Conservation (phyloP, 169 alveolate genomes). For the Cryptosporidium sp. region DNA sequence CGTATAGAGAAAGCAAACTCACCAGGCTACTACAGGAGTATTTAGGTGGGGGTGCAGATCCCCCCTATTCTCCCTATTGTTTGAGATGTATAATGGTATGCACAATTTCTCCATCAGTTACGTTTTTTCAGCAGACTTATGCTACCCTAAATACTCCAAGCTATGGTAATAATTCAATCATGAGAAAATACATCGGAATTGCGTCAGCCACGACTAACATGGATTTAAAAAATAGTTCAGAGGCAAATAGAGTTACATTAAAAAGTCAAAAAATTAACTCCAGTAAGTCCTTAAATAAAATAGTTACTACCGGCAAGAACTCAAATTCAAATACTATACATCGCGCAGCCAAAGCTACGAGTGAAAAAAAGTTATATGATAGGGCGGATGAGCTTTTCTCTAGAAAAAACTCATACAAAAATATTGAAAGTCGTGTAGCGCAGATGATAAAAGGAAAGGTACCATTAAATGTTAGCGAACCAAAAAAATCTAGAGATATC, state of each 20-base stretch:
- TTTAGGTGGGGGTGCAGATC: slow-evolving; percentile 76
- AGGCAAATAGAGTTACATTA: neutral
- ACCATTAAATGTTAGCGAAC: neutral
- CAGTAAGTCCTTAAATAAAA: neutral
- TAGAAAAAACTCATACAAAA: neutral
- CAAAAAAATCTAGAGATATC: neutral
- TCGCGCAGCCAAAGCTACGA: neutral
- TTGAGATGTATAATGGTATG: slow-evolving; percentile 73
- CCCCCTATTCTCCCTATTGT: slow-evolving; percentile 74
- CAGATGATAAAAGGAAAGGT: slow-evolving; percentile 51
- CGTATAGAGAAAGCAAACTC: slow-evolving; percentile 77
- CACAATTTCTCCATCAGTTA: slow-evolving; percentile 74
- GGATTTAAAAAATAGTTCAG: neutral
- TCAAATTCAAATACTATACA: neutral
- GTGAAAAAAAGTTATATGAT: neutral
- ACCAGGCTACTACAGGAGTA: slow-evolving; percentile 74
- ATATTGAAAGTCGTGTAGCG: slow-evolving; percentile 70
- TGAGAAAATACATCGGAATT: slow-evolving; percentile 59
- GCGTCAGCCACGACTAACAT: neutral
- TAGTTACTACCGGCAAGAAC: neutral
- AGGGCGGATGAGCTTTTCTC: neutral
- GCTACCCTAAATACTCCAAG: slow-evolving; percentile 75
- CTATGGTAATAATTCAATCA: slow-evolving; percentile 17
- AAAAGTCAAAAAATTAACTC: neutral
- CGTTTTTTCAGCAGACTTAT: slow-evolving; percentile 75